These are phyloP conservation scores for Elsinoe perseae DNA, from an alignment of 2,329 filamentous ascomycete genomes.

Conservation along the genomic window DNA sequence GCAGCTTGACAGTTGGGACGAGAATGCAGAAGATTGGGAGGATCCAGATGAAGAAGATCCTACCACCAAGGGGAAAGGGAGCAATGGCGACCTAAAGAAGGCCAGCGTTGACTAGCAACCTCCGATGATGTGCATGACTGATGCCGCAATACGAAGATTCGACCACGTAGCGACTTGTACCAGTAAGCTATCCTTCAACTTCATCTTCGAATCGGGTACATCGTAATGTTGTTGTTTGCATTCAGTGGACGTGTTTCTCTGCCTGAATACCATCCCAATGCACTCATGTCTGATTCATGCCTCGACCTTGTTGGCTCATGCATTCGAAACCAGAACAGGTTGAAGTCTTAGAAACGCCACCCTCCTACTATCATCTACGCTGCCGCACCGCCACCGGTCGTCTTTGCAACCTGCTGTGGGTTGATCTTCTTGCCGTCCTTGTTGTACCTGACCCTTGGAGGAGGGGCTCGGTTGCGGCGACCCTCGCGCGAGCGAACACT, in stretches of 20 bases:
- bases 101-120: slow-evolving; percentile 9
- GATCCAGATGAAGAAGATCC: slow-evolving; percentile 41
- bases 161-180: background rate
- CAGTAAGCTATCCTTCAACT: background rate
- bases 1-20: slow-evolving; percentile 89
- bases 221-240: slow-evolving; percentile 14
- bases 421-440: slow-evolving; percentile 99
- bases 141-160: background rate
- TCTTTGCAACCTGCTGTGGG: slow-evolving; percentile 71
- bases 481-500: slow-evolving; percentile 96
- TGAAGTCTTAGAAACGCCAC: slow-evolving; percentile 9
- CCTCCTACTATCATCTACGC: slow-evolving; percentile 18
- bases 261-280: slow-evolving; percentile 11
- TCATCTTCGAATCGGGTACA: background rate
- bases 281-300: slow-evolving; percentile 5
- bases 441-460: slow-evolving; percentile 97
- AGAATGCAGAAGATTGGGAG: slow-evolving; percentile 67
- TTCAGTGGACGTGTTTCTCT: slow-evolving; percentile 10
- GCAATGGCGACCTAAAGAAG: slow-evolving; percentile 24
- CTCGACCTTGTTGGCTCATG: background rate
- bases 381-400: slow-evolving; percentile 34
- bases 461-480: slow-evolving; percentile 97
- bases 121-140: slow-evolving; percentile 15
- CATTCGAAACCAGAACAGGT: background rate
- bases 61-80: slow-evolving; percentile 13